Evolutionary conservation across 2,329 filamentous ascomycete species (phyloP).

Genomic region (Trichoderma guizhouense): DNA sequence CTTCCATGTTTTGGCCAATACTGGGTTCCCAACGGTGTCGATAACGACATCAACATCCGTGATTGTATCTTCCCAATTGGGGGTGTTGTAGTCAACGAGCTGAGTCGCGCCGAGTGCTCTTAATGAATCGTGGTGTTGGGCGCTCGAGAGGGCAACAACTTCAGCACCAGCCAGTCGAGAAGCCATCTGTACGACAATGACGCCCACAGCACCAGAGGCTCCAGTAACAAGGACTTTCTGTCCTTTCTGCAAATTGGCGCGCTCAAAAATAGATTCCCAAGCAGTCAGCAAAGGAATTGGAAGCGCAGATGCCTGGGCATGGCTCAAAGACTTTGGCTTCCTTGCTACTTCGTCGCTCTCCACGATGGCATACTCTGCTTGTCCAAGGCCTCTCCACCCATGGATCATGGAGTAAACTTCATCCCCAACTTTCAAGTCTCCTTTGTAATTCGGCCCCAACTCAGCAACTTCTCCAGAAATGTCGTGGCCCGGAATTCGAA

Average conservation of each 20-base stretch:
- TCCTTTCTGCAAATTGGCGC: constrained; percentile 19
- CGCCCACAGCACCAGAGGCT: constrained; percentile 31
- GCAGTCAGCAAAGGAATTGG: constrained; percentile 33
- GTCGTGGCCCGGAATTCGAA: constrained; percentile 35
- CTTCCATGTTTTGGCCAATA: constrained; percentile 30
- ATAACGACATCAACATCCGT: constrained; percentile 30
- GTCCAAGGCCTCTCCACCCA: constrained; percentile 20
- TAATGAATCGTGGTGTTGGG: constrained; percentile 20
- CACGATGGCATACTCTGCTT: constrained; percentile 30
- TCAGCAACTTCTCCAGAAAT: constrained; percentile 32
- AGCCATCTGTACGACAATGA: constrained; percentile 31
- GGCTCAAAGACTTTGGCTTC: constrained; percentile 25
- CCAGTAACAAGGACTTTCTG: constrained; percentile 30
- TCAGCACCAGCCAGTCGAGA: constrained; percentile 22
- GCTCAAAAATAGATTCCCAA: constrained; percentile 27
- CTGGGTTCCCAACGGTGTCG: constrained; percentile 31
- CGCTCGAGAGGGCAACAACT: constrained; percentile 31
- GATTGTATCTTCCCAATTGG: constrained; percentile 25
- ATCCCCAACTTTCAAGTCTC: constrained; percentile 21
- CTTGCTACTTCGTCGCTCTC: constrained; percentile 18
- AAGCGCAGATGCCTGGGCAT: constrained; percentile 30
- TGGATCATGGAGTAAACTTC: constrained; percentile 30
- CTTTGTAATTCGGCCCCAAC: constrained; percentile 26
- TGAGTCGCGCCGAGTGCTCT: constrained; percentile 23
- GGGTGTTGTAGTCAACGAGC: constrained; percentile 28